Evolutionary conservation across 176 grass and related monocot genomes (phyloP), one percentile per base, ranked within the genome.

Genomic region (Raddia distichophylla): DNA sequence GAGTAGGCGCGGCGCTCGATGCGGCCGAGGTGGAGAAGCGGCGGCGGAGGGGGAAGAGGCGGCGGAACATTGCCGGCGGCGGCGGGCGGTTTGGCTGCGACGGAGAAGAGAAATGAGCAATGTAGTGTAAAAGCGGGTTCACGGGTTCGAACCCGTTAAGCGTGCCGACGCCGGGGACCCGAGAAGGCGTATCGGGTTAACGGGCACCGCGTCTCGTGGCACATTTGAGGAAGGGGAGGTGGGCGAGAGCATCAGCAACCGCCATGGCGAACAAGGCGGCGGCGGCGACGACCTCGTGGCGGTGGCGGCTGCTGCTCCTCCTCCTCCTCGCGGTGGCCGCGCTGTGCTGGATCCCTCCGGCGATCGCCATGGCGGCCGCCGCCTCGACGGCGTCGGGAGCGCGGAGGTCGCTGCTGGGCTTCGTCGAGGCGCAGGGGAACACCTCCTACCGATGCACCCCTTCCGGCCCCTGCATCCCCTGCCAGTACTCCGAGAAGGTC

Each of bases 401-500:
- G 35, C 78, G 77, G 62, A 85, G 96, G 59, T 90, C 85, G 56
- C 79, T 99, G 85, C 83, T 99, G 63, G 86, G 80, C 35, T 99
- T 93, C 60, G 84, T 82, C 61, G 97, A 96, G 73, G 73, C 83
- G 50, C 91, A 89, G 86, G 97, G 93, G 68, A 96, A 99, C 76
- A 54, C 87, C 27, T 91, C 93, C 54, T 96, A 88, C 64, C 47
- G 82, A 1, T 99, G 97, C 85, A 88, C 73, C 68, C 93, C 91
- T 3, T 91, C 93, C 48, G 97, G 97, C 0, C 89, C 91, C 65
- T 99, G 93, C 85, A 47, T 96, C 53, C 84, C 87, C 27, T 99
- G 97, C 80, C 93, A 90, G 71, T 93, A 99, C 69, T 96, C 89
- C 17, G 93, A 99, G 68, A 96, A 96, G 97, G 93, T 99, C 4